Percentiles rank a stretch among this genome's conserved stretches.
Evolutionary conservation across 2,329 filamentous ascomycete species (phyloP).

Genomic region (Stylonectria norvegica): DNA sequence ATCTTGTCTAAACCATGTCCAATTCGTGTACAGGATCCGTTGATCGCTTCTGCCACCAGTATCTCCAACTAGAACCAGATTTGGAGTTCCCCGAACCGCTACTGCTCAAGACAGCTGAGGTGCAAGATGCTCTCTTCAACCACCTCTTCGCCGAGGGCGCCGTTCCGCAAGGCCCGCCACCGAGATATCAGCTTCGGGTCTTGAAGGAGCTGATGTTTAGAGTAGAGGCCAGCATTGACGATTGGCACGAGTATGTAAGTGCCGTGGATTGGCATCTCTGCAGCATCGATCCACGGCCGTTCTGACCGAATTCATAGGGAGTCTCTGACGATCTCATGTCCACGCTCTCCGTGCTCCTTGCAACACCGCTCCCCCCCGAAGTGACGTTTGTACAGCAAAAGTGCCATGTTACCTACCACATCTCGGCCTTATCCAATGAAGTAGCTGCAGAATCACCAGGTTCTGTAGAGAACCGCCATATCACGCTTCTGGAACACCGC

Average conservation of each 20-base stretch:
- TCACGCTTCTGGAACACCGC: conserved; percentile 68
- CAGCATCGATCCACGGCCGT: background rate
- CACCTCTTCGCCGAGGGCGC: conserved; percentile 61
- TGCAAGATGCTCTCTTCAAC: conserved; percentile 65
- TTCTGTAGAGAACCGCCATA: conserved; percentile 18
- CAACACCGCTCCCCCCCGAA: conserved; percentile 61
- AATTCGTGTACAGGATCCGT: conserved; percentile 23
- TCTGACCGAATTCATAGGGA: conserved; percentile 54
- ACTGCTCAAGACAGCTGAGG: conserved; percentile 55
- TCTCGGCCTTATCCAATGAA: conserved; percentile 33
- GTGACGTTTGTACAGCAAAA: conserved; percentile 65
- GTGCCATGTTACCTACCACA: conserved; percentile 69
- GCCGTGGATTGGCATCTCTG: background rate
- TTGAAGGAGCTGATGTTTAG: conserved; percentile 68
- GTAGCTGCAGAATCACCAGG: conserved; percentile 4
- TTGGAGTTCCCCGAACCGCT: conserved; percentile 61
- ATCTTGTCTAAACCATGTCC: conserved; percentile 12
- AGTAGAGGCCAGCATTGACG: conserved; percentile 70
- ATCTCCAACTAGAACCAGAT: conserved; percentile 67
- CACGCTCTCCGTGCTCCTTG: conserved; percentile 62
- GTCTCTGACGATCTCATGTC: conserved; percentile 78
- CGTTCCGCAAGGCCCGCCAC: conserved; percentile 58
- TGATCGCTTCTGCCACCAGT: conserved; percentile 66
- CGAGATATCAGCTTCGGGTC: conserved; percentile 66
- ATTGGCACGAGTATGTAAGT: conserved; percentile 87